Evolutionary conservation across 1,139 yeast species (phyloP), one percentile per base, ranked within the genome.

Genomic region (Saccharomycopsis hybrid): DNA sequence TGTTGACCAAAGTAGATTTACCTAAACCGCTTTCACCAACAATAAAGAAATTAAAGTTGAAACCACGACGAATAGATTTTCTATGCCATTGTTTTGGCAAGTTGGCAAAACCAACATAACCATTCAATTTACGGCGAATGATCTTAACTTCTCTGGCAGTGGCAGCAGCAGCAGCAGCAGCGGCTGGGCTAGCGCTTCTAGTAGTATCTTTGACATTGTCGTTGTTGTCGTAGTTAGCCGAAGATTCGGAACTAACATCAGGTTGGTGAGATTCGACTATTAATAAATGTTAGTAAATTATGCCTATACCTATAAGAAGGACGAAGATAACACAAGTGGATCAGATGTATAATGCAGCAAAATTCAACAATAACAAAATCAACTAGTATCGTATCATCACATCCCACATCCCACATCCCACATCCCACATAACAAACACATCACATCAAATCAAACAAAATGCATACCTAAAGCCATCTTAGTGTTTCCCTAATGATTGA

Each of bases 11-110:
- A 30, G 99, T 94, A 38, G 95, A 75, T 70, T 94, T 94, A 59
- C 99, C 99, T 57, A 92, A 76, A 2, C 98, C 97, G 56, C 84
- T 74, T 69, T 88, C 96, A 57, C 95, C 96, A 54, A 86, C 95
- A 52, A 88, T 89, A 80, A 92, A 78, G 56, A 92, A 66, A 65
- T 92, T 94, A 66, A 94, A 79, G 61, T 74, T 78, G 75, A 92
- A 94, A n/a, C 98, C 99, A 65, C 92, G 80, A 69, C 92, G 84
- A 57, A 90, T 82, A 4, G 95, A 84, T 68, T 87, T 89, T 69
- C 96, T 81, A 70, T 92, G 97, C 97, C 97, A 92, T 73, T 94
- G 99, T 66, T 90, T 92, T 54, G 99, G 99, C 62, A 94, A 76
- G 69, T 90, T 94, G 59, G 97, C 96, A 69, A 94, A 92, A 3